A percentile compares a stretch with the other conserved stretches of the same genome.
These are phyloP conservation scores for Pythium sp. DNA, from an alignment of 352 stramenopile species.

Conservation along the genomic window DNA sequence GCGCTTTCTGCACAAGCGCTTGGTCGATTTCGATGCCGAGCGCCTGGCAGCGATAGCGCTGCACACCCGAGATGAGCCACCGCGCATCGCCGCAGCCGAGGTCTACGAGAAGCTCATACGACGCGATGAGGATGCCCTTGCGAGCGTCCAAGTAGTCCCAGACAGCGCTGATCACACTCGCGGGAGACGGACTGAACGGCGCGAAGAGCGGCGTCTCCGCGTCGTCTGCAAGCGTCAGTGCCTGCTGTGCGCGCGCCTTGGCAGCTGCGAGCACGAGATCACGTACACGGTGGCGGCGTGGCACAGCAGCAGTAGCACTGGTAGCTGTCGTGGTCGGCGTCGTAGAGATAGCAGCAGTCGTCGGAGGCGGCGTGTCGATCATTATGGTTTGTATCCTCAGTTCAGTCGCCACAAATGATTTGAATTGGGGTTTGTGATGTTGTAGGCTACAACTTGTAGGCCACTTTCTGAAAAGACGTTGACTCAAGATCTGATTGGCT, in stretches of 20 bases:
- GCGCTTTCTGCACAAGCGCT: slow-evolving; percentile 41
- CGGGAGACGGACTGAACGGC: slow-evolving; percentile 70
- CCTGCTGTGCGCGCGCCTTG: slow-evolving; percentile 40
- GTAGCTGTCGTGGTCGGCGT: background rate
- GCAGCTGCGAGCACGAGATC: slow-evolving; percentile 66
- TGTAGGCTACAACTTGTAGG: background rate
- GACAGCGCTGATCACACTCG: slow-evolving; percentile 53
- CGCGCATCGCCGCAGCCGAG: slow-evolving; percentile 78
- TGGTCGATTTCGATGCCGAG: slow-evolving; percentile 72
- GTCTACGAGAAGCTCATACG: slow-evolving; percentile 68
- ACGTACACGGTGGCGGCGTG: slow-evolving; percentile 34
- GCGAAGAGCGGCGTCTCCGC: slow-evolving; percentile 48
- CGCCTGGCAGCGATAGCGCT: slow-evolving; percentile 54
- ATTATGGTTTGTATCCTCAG: background rate
- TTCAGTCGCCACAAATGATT: background rate
- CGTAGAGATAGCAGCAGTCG: background rate
- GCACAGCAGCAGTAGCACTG: background rate
- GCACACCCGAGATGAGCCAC: slow-evolving; percentile 68
- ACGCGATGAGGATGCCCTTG: slow-evolving; percentile 12
- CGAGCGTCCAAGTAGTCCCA: slow-evolving; percentile 43
- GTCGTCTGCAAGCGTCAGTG: slow-evolving; percentile 32
- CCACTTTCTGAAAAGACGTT: background rate
- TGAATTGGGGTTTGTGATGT: background rate
- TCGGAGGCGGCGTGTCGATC: background rate
- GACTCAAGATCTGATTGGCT: slow-evolving; percentile 19